Base-by-base conservation (phyloP, 805 yeast genomes). In the Blastobotrys americana region DNA sequence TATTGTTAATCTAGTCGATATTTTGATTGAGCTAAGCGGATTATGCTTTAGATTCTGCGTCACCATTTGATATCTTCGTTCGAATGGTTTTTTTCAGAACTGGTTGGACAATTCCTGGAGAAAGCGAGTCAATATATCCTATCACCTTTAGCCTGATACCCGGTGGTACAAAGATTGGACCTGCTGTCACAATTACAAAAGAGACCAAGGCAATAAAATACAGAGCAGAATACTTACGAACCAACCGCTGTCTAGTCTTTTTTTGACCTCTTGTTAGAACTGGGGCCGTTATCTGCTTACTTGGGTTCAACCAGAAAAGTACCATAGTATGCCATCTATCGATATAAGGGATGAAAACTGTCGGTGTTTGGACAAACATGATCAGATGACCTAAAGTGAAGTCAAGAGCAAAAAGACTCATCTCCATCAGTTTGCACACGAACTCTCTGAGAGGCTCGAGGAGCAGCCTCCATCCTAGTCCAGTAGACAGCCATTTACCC, bases 301-400 rank as follows among this genome's bases (percentile, higher is more conserved):
- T 74, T 52, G 96, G 97, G 64, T 82, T 82, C 68, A 89, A 78
- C 97, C 97, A 89, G 77, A 89, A 84, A 66, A 89, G 73, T 89
- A 88, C 84, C 56, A 85, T 76, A 27, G 96, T 84, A 65, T 89
- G 97, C 84, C 88, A 80, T 70, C 81, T 81, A 69, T 89, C 96
- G 60, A 87, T 69, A 58, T 76, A 73, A 58, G 97, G 97, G 55
- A 87, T 68, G 45, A 75, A 70, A 51, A 89, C 68, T 34, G 88
- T 60, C 58, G 97, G 97, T 61, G 82, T 73, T 68, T 88, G 96
- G 53, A 77, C 69, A 69, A 84, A 80, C 58, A 88, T 72, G 41
- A 89, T 71, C 53, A 81, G 58, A 60, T 89, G 97, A 43, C 96
- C 95, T 56, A 86, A 71, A 36, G 85, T 71, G 63, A 87, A 89